phyloP scores from a whole-genome alignment of 2,329 filamentous ascomycete genomes.

The Fusarium begoniae region DNA sequence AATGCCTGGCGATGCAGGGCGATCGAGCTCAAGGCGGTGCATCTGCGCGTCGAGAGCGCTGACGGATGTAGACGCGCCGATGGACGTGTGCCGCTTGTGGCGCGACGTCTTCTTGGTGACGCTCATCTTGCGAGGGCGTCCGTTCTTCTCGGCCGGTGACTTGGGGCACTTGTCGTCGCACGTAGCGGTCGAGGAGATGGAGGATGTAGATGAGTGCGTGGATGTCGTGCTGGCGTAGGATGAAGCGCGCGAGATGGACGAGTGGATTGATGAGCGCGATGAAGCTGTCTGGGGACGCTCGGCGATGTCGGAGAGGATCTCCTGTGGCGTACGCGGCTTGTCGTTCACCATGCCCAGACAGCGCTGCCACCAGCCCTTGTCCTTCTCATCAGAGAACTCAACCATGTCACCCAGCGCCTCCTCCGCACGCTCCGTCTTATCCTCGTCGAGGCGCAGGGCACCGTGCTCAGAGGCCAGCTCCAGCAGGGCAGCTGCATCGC shows the following conservation, averaged over 20 bases:
- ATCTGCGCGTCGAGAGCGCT: conserved; percentile 39
- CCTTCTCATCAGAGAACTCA: conserved; percentile 39
- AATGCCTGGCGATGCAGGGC: conserved; percentile 42
- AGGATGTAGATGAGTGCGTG: conserved; percentile 35
- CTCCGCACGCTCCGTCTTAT: conserved; percentile 39
- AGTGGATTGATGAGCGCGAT: conserved; percentile 30
- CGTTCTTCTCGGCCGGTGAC: conserved; percentile 35
- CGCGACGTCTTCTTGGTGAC: conserved; percentile 37
- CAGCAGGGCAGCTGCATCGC: conserved; percentile 40
- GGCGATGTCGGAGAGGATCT: conserved; percentile 44
- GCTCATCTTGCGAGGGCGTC: conserved; percentile 44
- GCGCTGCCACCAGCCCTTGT: conserved; percentile 45
- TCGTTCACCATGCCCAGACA: conserved; percentile 37
- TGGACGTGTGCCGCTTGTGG: conserved; percentile 39
- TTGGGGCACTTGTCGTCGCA: conserved; percentile 35
- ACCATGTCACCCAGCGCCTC: conserved; percentile 40
- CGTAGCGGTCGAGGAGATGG: conserved; percentile 33
- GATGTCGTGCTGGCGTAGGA: conserved; percentile 40
- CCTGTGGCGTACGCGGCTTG: conserved; percentile 38
- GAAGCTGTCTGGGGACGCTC: conserved; percentile 27
- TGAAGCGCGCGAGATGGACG: conserved; percentile 41
- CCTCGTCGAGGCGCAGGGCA: conserved; percentile 39
- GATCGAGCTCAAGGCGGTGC: conserved; percentile 42
- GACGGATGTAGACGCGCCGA: conserved; percentile 31
- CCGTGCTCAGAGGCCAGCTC: conserved; percentile 41